A percentile compares a stretch with the other conserved stretches of the same genome.
These are phyloP conservation scores for Truncatella angustata DNA, from an alignment of 2,329 filamentous ascomycete genomes.

Conservation along the genomic window DNA sequence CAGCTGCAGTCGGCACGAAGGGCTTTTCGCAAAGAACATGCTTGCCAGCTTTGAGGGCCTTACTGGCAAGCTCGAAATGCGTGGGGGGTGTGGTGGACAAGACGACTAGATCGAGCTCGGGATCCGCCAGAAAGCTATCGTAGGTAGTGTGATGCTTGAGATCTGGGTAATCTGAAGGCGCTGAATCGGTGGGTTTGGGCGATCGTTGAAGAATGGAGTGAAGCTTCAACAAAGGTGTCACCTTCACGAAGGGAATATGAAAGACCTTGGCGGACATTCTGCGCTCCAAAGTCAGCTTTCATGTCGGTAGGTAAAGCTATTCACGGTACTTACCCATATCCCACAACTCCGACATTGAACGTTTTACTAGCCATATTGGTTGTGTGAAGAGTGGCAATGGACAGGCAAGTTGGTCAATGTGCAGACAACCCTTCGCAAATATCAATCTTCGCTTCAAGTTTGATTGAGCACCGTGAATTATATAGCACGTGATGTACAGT, in stretches of 20 bases:
- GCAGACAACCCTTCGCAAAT: neutral
- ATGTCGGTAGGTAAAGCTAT: neutral
- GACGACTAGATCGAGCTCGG: conserved; percentile 66
- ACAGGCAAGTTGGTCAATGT: neutral
- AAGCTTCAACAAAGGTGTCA: conserved; percentile 63
- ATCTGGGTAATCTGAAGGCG: conserved; percentile 64
- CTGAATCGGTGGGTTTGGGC: conserved; percentile 63
- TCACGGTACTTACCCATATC: conserved; percentile 44
- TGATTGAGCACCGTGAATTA: no score
- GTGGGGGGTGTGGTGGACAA: conserved; percentile 70
- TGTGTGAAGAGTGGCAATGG: neutral
- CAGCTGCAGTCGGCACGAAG: conserved; percentile 68
- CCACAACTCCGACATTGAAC: conserved; percentile 50
- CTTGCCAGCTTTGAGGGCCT: conserved; percentile 68
- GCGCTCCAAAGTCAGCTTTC: conserved; percentile 14
- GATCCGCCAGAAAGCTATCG: conserved; percentile 63
- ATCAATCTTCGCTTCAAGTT: neutral
- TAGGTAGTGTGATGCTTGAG: conserved; percentile 63
- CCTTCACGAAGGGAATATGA: conserved; percentile 75
- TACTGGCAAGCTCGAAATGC: conserved; percentile 64
- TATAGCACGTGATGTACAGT: neutral
- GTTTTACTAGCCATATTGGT: conserved; percentile 26
- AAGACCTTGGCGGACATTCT: conserved; percentile 73
- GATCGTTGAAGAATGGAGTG: conserved; percentile 75
- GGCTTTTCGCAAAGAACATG: conserved; percentile 83